Evolutionary conservation across 1,139 yeast species (phyloP).

Genomic region (Saccharomycopsis phalli): DNA sequence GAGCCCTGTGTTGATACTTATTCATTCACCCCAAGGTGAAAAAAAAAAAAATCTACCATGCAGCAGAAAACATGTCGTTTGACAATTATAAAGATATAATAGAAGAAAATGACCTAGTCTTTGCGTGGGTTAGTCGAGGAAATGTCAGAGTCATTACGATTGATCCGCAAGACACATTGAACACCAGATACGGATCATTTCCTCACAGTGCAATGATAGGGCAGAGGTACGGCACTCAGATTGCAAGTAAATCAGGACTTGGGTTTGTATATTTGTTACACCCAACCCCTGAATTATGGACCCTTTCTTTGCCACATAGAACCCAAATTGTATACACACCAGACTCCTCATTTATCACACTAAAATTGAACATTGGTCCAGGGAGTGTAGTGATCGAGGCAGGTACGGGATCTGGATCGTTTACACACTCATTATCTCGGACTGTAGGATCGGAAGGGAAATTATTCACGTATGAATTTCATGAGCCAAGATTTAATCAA

Average conservation of each 20-base stretch:
- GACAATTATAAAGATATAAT: constrained; percentile 46
- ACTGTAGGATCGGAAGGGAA: constrained; percentile 56
- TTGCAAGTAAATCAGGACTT: constrained; percentile 66
- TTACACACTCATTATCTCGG: constrained; percentile 88
- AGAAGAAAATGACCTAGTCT: constrained; percentile 77
- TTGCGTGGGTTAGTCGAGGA: constrained; percentile 77
- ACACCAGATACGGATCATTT: constrained; percentile 84
- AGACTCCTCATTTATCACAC: constrained; percentile 85
- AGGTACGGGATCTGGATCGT: constrained; percentile 96
- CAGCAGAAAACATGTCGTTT: constrained; percentile 30
- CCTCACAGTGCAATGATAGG: constrained; percentile 82
- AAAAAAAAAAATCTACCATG: neutral
- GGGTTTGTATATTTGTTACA: constrained; percentile 85
- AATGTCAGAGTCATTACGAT: constrained; percentile 69
- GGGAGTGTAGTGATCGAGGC: constrained; percentile 87
- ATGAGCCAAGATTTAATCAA: constrained; percentile 70
- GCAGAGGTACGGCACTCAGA: constrained; percentile 72
- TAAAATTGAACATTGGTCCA: constrained; percentile 62
- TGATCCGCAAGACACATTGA: constrained; percentile 48
- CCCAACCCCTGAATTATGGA: constrained; percentile 96
- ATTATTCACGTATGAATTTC: constrained; percentile 84
- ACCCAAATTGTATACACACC: constrained; percentile 97
- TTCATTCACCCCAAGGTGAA: neutral
- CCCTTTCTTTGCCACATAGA: constrained; percentile 87
- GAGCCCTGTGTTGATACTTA: neutral